Percentiles rank a stretch among this genome's conserved stretches.
These are phyloP conservation scores for Metarhizium guizhouense DNA, from an alignment of 2,329 filamentous ascomycete species.

Conservation along the genomic window DNA sequence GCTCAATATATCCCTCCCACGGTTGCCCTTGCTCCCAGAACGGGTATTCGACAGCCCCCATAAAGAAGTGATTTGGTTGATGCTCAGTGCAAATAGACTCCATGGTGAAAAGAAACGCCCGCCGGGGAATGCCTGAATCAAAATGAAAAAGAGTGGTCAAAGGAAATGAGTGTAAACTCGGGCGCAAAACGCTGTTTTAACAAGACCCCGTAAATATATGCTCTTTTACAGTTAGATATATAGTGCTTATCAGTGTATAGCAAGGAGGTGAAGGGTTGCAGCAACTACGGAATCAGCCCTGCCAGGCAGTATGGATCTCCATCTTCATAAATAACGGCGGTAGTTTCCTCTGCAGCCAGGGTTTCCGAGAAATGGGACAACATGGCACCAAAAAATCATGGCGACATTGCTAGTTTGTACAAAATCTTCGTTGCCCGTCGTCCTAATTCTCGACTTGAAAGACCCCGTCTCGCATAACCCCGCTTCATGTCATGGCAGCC, in stretches of 20 bases:
- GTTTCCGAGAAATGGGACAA: not conserved
- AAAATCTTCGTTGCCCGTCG: not conserved
- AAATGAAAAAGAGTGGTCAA: not conserved
- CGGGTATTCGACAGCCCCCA: not conserved
- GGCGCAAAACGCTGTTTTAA: not conserved
- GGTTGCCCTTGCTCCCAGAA: not conserved
- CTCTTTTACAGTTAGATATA: not conserved
- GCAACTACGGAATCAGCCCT: not conserved
- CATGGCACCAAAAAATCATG: not conserved
- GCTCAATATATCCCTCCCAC: not conserved
- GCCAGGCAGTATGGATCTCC: not conserved
- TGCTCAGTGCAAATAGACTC: not conserved
- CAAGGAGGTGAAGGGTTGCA: not conserved
- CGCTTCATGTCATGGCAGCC: not conserved
- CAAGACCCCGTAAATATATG: not conserved
- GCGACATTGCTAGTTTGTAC: not conserved
- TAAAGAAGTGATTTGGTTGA: not conserved
- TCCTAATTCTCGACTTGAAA: not conserved
- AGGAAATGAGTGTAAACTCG: not conserved
- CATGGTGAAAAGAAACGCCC: not conserved
- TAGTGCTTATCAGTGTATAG: not conserved
- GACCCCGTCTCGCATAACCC: not conserved
- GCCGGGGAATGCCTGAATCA: not conserved
- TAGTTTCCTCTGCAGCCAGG: not conserved
- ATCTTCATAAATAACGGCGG: constrained; percentile 1